Evolutionary conservation across 1,139 yeast species (phyloP), one percentile per base, ranked within the genome.

Genomic region (Lodderomyces parapsilosis): DNA sequence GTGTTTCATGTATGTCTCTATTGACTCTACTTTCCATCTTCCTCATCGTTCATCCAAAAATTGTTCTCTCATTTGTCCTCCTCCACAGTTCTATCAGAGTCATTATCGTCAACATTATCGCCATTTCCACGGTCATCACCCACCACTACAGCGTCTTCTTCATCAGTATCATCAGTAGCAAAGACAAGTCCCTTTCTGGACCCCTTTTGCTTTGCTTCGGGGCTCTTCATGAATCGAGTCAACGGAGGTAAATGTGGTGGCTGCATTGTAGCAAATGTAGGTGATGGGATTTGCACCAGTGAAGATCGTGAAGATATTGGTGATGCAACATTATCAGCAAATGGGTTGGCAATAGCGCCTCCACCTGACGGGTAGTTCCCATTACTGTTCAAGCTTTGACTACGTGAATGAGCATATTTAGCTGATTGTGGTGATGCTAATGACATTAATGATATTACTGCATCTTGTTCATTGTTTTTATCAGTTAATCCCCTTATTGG

Each of bases 401-500:
- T 60, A 40, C 73, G 46, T 38, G 67, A 61, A 22, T 34, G 37
- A 18, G 51, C 40, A 47, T 63, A 64, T 44, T 66, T 68, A 27
- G 58, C 56, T 4, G 67, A 48, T 49, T 70, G 74, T 1, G 77
- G 76, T 4, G 75, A 68, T 27, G 76, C 63, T 39, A 72, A 57
- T 31, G 76, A 68, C 77, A 72, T 72, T 42, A 72, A 58, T 14
- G 76, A 70, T 40, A 63, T 56, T 10, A 71, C 74, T 1, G 78
- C 78, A 40, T 71, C 78, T 49, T 71, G 74, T 47, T 71, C 78
- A 47, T 57, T 64, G 35, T 59, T 51, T 25, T 49, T 49, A 4
- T 39, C 44, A 11, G 44, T 43, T 33, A 43, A 41, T 9, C 42
- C 45, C 30, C 39, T 41, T 15, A 18, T 17, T 17, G 33, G 33